Evolutionary conservation across 352 stramenopile species (phyloP).

Genomic region (Ophiocytium majus): DNA sequence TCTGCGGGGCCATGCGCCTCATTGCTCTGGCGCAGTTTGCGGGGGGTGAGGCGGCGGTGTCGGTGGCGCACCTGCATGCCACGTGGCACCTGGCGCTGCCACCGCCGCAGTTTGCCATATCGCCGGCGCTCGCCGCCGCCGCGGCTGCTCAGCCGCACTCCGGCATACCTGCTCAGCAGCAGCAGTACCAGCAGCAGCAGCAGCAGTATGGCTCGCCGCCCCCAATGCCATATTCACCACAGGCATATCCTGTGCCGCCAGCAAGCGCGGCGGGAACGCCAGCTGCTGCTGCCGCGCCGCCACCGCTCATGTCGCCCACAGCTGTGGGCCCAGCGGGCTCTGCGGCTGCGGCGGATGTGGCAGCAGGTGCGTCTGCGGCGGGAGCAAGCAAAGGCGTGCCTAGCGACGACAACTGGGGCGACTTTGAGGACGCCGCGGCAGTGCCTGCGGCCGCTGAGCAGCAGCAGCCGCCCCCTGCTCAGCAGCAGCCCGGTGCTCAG

Average conservation of each 20-base stretch:
- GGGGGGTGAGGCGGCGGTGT: not conserved
- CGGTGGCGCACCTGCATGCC: conserved; percentile 28
- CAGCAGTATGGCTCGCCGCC: not conserved
- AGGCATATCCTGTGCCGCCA: not conserved
- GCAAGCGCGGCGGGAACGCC: not conserved
- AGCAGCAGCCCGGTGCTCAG: not conserved
- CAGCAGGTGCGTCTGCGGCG: not conserved
- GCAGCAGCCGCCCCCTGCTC: not conserved
- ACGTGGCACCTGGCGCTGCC: conserved; percentile 29
- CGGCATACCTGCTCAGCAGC: no score
- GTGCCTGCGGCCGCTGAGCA: not conserved
- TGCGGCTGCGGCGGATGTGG: not conserved
- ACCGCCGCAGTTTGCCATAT: conserved; percentile 21
- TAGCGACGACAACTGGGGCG: not conserved
- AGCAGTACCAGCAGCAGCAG: no score
- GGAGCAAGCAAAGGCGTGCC: not conserved
- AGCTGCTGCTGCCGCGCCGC: not conserved
- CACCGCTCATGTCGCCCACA: no score
- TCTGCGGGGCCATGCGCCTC: conserved; percentile 51
- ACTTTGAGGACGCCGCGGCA: not conserved
- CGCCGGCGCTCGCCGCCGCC: not conserved
- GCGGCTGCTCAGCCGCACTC: not conserved
- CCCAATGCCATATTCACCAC: not conserved
- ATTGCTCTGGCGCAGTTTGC: conserved; percentile 47
- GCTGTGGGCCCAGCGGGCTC: not conserved